phyloP scores from a whole-genome alignment of 176 grass and related monocot genomes.

The Rhynchospora breviuscula region DNA sequence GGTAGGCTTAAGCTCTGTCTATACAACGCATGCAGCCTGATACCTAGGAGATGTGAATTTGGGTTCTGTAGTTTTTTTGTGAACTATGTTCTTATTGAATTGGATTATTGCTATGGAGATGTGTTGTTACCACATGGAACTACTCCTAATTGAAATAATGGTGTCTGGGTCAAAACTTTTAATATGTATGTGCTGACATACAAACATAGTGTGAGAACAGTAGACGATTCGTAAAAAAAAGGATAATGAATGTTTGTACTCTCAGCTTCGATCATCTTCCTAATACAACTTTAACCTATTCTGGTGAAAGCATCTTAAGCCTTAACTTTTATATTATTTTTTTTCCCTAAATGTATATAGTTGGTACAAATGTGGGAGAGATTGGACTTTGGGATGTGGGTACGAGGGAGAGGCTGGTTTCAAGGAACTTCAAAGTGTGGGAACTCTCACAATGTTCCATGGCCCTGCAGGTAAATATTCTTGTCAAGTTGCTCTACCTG shows the following conservation, averaged over 20 bases:
- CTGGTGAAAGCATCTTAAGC: constrained; percentile 6
- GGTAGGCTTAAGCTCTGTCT: constrained; percentile 41
- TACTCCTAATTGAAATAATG: not conserved
- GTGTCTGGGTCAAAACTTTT: not conserved
- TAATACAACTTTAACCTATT: not conserved
- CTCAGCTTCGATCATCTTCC: not conserved
- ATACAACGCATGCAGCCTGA: constrained; percentile 4
- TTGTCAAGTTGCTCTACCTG: not conserved
- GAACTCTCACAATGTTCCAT: constrained; percentile 75
- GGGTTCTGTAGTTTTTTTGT: not conserved
- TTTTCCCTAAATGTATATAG: constrained; percentile 35
- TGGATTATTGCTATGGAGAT: not conserved
- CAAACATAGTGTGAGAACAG: not conserved
- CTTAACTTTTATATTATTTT: not conserved
- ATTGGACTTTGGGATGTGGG: constrained; percentile 99
- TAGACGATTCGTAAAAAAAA: not conserved
- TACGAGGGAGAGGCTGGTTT: constrained; percentile 64
- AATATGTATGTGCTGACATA: not conserved
- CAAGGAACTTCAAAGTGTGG: constrained; percentile 97
- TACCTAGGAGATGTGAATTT: not conserved
- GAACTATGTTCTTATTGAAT: not conserved
- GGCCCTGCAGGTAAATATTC: constrained; percentile 54
- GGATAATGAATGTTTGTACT: not conserved
- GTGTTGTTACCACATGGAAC: not conserved
- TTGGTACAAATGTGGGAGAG: constrained; percentile 98